Conservation (phyloP, 768 basidiomycete genomes). For the Lactarius hatsudake region DNA sequence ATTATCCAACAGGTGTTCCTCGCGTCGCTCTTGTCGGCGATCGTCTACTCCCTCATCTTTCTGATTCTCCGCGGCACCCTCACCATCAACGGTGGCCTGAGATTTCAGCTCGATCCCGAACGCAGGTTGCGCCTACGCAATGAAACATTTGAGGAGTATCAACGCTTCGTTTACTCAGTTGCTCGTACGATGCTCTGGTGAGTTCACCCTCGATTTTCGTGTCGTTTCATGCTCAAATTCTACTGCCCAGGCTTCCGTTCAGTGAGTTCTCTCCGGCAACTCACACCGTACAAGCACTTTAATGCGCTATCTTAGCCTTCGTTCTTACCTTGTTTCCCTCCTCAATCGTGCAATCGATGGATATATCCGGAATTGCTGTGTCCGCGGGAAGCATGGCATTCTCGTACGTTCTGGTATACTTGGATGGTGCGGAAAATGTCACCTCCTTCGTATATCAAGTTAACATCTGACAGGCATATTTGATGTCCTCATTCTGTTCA, state of each 20-base stretch:
- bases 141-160: conserved; percentile 46
- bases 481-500: conserved; percentile 65
- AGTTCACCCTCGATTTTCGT: conserved; percentile 27
- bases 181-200: conserved; percentile 71
- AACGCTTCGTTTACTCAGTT: conserved; percentile 58
- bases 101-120: conserved; percentile 47
- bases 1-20: conserved; percentile 49
- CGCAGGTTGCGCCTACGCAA: conserved; percentile 40
- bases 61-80: conserved; percentile 59
- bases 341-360: conserved; percentile 48
- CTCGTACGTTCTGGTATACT: conserved; percentile 35
- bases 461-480: conserved; percentile 48
- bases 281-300: conserved; percentile 15
- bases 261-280: conserved; percentile 40
- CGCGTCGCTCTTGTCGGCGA: conserved; percentile 50
- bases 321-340: conserved; percentile 58
- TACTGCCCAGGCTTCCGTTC: conserved; percentile 51
- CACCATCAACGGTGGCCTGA: conserved; percentile 48
- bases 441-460: not conserved
- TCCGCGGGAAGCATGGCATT: conserved; percentile 48
- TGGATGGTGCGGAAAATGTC: conserved; percentile 41
- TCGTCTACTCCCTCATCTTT: conserved; percentile 61
- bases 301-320: conserved; percentile 48
- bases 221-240: conserved; percentile 10
- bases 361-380: conserved; percentile 48